A percentile compares a stretch with the other conserved stretches of the same genome.
Conservation (phyloP, 257 asterid genomes). For the Ilex asprella region DNA sequence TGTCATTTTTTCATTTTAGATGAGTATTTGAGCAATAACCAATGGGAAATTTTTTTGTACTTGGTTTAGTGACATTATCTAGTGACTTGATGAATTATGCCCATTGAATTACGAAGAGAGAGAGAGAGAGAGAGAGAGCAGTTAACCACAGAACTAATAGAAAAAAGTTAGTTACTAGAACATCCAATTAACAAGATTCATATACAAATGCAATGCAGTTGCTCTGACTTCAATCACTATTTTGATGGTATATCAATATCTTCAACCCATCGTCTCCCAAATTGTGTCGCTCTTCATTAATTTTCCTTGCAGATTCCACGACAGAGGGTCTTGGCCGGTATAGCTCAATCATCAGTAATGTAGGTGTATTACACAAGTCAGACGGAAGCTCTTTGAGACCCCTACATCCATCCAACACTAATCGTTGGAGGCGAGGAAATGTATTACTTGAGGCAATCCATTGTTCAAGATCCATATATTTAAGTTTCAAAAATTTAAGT, state of each 20-base stretch:
- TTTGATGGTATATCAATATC: not conserved
- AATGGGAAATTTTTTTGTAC: too few relatives aligned
- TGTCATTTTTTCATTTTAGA: too few relatives aligned
- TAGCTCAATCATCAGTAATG: constrained; percentile 9
- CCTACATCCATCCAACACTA: not conserved
- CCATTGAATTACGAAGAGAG: too few relatives aligned
- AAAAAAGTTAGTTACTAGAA: too few relatives aligned
- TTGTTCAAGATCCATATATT: not conserved
- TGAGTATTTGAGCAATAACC: too few relatives aligned
- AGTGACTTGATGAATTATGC: too few relatives aligned
- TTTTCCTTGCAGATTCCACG: not conserved
- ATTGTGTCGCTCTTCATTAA: constrained; percentile 7
- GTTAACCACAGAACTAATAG: too few relatives aligned
- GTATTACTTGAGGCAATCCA: constrained; percentile 12
- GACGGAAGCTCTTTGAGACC: constrained; percentile 6
- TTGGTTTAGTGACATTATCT: too few relatives aligned
- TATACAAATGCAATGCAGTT: too few relatives aligned
- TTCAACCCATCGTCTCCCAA: not conserved
- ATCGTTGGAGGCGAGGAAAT: constrained; percentile 13
- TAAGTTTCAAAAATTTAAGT: constrained; percentile 4
- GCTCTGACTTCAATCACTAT: not conserved
- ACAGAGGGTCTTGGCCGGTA: not conserved
- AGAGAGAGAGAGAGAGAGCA: too few relatives aligned
- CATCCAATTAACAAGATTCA: too few relatives aligned
- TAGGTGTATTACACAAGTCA: constrained; percentile 9